Percentiles rank a stretch among this genome's conserved stretches.
These are phyloP conservation scores for Arthrinium phaeospermum DNA, from an alignment of 2,329 filamentous ascomycete species.

Conservation along the genomic window DNA sequence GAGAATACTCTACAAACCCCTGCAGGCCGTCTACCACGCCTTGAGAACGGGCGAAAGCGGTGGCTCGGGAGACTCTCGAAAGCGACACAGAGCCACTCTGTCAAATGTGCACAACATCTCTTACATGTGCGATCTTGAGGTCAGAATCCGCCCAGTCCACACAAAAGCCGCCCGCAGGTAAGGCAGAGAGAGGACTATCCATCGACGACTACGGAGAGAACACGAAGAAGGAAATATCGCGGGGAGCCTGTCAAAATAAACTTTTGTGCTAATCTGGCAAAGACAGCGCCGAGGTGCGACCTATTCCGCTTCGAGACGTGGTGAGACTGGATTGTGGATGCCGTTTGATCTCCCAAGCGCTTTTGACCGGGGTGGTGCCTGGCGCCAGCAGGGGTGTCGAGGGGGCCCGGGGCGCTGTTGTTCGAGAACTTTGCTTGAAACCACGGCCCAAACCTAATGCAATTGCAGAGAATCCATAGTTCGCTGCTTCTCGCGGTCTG, in stretches of 20 bases:
- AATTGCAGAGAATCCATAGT: neutral
- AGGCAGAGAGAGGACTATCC: neutral
- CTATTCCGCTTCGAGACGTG: neutral
- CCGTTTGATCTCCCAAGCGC: neutral
- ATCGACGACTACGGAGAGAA: no score
- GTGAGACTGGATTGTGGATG: constrained; percentile 3
- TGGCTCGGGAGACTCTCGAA: neutral
- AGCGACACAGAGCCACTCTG: no score
- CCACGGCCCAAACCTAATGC: constrained; percentile 16
- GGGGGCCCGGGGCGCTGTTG: neutral
- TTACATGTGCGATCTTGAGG: neutral
- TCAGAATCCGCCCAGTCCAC: neutral
- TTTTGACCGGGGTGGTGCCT: neutral
- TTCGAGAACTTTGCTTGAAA: constrained; percentile 8
- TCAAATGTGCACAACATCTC: neutral
- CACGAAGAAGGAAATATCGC: neutral
- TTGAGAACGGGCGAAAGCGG: neutral
- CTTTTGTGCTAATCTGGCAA: neutral
- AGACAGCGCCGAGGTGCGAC: neutral
- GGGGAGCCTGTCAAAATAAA: constrained; percentile 5
- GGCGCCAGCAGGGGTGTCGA: neutral
- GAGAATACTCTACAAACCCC: neutral
- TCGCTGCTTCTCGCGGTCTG: neutral
- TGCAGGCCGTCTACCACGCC: neutral
- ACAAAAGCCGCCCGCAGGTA: neutral